These are phyloP conservation scores for Ganoderma multipileum DNA, from an alignment of 1,284 basidiomycete species.

Conservation along the genomic window DNA sequence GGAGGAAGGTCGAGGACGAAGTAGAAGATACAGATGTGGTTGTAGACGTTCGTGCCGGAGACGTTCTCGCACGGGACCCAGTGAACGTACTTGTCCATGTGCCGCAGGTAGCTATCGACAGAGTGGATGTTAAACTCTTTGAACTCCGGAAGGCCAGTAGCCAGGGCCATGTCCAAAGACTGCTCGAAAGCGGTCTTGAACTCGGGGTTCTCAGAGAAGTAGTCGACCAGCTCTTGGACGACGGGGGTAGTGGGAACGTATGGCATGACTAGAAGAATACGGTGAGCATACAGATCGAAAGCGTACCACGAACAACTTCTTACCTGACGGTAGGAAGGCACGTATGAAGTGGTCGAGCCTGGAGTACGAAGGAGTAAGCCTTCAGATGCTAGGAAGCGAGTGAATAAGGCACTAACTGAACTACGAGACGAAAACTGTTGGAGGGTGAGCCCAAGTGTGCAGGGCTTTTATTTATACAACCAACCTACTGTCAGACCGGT, in stretches of 20 bases:
- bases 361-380: not conserved
- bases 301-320: not conserved
- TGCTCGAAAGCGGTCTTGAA: conserved; percentile 27
- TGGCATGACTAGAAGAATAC: not conserved
- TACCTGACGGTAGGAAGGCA: not conserved
- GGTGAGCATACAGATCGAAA: not conserved
- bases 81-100: conserved; percentile 19
- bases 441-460: not conserved
- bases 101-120: conserved; percentile 27
- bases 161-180: conserved; percentile 18
- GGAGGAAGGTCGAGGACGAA: conserved; percentile 28
- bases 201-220: conserved; percentile 17
- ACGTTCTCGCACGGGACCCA: conserved; percentile 28
- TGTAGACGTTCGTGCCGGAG: conserved; percentile 23
- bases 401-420: not conserved
- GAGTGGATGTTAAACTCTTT: conserved; percentile 23
- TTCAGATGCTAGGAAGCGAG: not conserved
- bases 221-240: conserved; percentile 26
- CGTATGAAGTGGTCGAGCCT: not conserved
- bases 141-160: conserved; percentile 22
- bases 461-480: not conserved
- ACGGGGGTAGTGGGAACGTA: conserved; percentile 13
- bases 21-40: conserved; percentile 31
- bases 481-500: not conserved
- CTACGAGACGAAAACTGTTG: not conserved